Conservation (phyloP, 495 filamentous ascomycete species). For the Chaetomium fimeti region DNA sequence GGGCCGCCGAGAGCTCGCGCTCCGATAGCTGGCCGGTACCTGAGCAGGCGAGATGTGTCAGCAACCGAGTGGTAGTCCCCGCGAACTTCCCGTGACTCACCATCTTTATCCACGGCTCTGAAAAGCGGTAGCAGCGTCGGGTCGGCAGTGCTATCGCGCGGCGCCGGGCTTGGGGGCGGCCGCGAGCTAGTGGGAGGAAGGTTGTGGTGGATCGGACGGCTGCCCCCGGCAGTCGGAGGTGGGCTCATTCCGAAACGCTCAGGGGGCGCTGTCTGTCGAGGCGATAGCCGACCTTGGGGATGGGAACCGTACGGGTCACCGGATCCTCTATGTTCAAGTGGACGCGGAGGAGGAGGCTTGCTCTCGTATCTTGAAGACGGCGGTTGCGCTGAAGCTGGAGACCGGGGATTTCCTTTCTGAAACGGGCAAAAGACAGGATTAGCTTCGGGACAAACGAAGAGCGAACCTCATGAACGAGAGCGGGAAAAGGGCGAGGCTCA, state of each 20-base stretch:
- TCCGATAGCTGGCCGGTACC: conserved; percentile 82
- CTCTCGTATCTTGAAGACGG: conserved; percentile 41
- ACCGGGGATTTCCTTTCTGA: conserved; percentile 37
- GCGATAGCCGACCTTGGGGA: conserved; percentile 26
- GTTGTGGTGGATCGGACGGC: conserved; percentile 51
- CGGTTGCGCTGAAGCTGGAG: conserved; percentile 18
- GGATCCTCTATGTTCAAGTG: conserved; percentile 30
- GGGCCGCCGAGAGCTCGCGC: conserved; percentile 80
- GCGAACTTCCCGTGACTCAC: conserved; percentile 40
- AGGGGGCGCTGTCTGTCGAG: conserved; percentile 20
- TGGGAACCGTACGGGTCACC: conserved; percentile 26
- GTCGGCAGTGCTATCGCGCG: conserved; percentile 60
- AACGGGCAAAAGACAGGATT: conserved; percentile 9
- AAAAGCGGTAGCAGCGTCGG: conserved; percentile 81
- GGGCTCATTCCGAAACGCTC: conserved; percentile 36
- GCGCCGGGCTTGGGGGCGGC: conserved; percentile 64
- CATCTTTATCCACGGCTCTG: conserved; percentile 82
- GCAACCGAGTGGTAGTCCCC: background rate
- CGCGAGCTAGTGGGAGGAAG: conserved; percentile 57
- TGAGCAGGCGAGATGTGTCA: conserved; percentile 28
- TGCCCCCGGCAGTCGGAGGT: conserved; percentile 36
- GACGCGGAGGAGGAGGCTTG: conserved; percentile 41
- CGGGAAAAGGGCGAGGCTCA: conserved; percentile 40
- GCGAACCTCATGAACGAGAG: conserved; percentile 13
- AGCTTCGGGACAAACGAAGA: conserved; percentile 18